Conservation (phyloP, 768 basidiomycete species). For the Phaeotremella fagi region DNA sequence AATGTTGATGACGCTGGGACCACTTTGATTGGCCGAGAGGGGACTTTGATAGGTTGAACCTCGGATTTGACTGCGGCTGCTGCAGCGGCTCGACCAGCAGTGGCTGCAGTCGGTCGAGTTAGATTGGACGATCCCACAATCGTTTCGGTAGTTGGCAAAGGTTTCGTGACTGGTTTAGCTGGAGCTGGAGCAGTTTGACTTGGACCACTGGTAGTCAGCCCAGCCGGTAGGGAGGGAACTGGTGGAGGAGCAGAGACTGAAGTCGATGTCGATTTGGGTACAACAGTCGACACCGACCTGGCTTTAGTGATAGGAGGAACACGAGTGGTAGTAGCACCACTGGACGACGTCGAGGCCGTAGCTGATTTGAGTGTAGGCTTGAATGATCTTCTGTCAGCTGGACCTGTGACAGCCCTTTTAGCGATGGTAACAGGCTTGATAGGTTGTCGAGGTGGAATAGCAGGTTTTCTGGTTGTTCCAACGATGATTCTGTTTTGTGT, state of each 20-base stretch:
- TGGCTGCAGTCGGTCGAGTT: not conserved
- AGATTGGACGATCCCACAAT: not conserved
- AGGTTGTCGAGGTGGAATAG: not conserved
- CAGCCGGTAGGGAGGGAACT: too few relatives aligned
- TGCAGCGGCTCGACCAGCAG: not conserved
- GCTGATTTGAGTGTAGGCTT: conserved; percentile 12
- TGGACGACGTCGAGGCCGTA: conserved; percentile 1
- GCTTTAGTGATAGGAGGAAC: conserved; percentile 1
- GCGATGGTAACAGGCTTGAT: not conserved
- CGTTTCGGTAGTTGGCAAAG: not conserved
- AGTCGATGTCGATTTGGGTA: not conserved
- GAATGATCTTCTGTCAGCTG: conserved; percentile 19
- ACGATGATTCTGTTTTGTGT: not conserved
- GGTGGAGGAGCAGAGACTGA: not conserved
- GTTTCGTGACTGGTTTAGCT: too few relatives aligned
- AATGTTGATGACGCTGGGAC: conserved; percentile 13
- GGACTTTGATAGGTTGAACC: not conserved
- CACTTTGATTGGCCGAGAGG: not conserved
- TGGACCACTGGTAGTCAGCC: too few relatives aligned
- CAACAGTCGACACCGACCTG: not conserved
- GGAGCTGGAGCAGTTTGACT: too few relatives aligned
- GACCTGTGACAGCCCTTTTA: conserved; percentile 6
- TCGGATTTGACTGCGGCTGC: not conserved
- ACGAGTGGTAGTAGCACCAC: conserved; percentile 6
- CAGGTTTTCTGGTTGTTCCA: not conserved